Base-by-base conservation (phyloP, 176 grass and related monocot species). In the Urochloa ruziziensis region DNA sequence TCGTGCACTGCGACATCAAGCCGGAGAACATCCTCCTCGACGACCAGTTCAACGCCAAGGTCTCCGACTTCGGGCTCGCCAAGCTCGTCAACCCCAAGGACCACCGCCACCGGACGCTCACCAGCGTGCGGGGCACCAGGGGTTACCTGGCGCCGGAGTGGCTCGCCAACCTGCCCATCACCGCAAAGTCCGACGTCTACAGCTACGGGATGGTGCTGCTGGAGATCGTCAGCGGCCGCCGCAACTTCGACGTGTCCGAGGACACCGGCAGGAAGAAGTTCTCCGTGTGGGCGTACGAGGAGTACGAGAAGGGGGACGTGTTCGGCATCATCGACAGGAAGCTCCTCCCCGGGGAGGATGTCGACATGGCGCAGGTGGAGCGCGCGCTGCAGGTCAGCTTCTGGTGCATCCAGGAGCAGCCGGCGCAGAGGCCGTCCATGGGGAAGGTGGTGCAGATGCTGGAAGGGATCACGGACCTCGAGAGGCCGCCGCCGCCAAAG, bases 321-420 rank as follows among this genome's bases (percentile, higher is more conserved):
- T 24, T 27, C 2, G 71, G 11, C 48, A 79, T 99, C 42, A 0
- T 94, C 1, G 96, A 96, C 85, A 51, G 32, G 65, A 85, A 71
- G 62, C 87, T 96, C n/a, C n/a, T n/a, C 10, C 67, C 57, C 2
- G 82, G 69, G 24, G 68, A 90, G 21, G 93, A 95, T 21, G 37
- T 96, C 13, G 89, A 99, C 84, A 90, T 92, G 85, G 89, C 35
- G 2, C 91, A 99, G 86, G 79, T 94, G 65, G 87, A 89, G 63
- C 92, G 93, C 80, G 83, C 83, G 48, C 36, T 94, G 11, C 88
- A 90, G 67, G 91, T 94, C 34, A 87, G 91, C 80, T 99, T 99
- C 80, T 99, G 96, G 96, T 99, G 96, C 91, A 99, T 96, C 77
- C 96, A 99, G 63, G 96, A 99, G 89, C 96, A 96, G 77, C 96